A percentile compares a stretch with the other conserved stretches of the same genome.
These are phyloP conservation scores for Phaeosphaeria sp. DNA, from an alignment of 2,329 filamentous ascomycete species.

Conservation along the genomic window DNA sequence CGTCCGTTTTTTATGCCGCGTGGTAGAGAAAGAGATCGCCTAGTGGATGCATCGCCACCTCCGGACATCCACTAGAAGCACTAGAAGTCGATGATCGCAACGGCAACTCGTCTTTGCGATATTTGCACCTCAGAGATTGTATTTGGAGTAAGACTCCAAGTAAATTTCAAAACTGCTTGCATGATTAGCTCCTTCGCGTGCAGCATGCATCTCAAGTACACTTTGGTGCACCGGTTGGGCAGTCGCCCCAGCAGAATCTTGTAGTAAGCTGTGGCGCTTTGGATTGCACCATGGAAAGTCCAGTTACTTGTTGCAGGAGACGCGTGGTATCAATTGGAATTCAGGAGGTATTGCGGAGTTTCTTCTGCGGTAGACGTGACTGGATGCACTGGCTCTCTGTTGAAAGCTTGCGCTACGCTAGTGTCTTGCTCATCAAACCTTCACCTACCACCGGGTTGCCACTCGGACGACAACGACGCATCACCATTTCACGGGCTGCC, in stretches of 20 bases:
- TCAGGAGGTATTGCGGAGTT: background rate
- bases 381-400: background rate
- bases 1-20: constrained; percentile 1
- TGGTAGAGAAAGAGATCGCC: background rate
- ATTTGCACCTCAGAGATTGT: background rate
- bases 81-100: background rate
- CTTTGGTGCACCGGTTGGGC: background rate
- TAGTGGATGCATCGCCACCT: constrained; percentile 1
- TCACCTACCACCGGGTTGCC: background rate
- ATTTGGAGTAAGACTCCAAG: too few relatives aligned
- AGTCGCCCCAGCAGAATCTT: background rate
- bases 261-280: background rate
- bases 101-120: background rate
- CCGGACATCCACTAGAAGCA: constrained; percentile 4
- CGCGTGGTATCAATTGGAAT: background rate
- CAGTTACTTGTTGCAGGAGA: background rate
- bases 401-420: background rate
- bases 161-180: too few relatives aligned
- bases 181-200: background rate
- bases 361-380: background rate
- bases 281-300: background rate
- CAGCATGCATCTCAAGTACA: background rate
- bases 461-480: background rate
- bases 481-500: background rate
- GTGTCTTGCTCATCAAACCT: constrained; percentile 3